A percentile compares a stretch with the other conserved stretches of the same genome.
phyloP scores from a whole-genome alignment of 371 early-diverging fungal species.

The Mortierella sp. region DNA sequence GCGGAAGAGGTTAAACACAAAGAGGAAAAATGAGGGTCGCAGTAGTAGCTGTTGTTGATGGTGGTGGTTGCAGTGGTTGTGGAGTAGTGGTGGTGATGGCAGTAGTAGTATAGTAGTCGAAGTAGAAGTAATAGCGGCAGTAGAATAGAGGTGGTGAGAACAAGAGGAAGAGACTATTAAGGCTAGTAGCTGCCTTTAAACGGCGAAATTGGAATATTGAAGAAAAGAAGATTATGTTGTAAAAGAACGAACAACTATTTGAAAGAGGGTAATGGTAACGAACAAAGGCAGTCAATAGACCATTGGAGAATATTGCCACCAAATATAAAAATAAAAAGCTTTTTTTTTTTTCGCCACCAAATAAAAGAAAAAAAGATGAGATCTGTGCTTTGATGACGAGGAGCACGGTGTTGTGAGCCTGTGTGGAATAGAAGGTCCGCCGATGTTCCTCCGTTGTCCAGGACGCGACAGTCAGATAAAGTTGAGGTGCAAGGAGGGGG shows the following conservation, averaged over 20 bases:
- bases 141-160: not conserved
- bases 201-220: conserved; percentile 2
- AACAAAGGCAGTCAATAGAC: not conserved
- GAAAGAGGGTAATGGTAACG: not conserved
- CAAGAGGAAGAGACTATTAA: not conserved
- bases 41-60: not conserved
- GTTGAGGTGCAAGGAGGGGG: not conserved
- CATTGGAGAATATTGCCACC: conserved; percentile 10
- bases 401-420: not conserved
- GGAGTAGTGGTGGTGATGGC: not conserved
- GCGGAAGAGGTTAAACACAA: not conserved
- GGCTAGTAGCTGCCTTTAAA: not conserved
- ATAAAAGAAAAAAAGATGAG: not conserved
- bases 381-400: not conserved
- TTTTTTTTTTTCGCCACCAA: not conserved
- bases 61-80: no score
- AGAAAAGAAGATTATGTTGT: conserved; percentile 2
- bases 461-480: not conserved
- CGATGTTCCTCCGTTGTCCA: conserved; percentile 1
- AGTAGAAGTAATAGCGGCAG: not conserved
- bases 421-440: not conserved
- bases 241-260: conserved; percentile 4
- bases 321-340: not conserved
- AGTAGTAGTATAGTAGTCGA: no score
- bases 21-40: not conserved